Conservation (phyloP, 768 basidiomycete genomes). For the Lactarius trivialis region DNA sequence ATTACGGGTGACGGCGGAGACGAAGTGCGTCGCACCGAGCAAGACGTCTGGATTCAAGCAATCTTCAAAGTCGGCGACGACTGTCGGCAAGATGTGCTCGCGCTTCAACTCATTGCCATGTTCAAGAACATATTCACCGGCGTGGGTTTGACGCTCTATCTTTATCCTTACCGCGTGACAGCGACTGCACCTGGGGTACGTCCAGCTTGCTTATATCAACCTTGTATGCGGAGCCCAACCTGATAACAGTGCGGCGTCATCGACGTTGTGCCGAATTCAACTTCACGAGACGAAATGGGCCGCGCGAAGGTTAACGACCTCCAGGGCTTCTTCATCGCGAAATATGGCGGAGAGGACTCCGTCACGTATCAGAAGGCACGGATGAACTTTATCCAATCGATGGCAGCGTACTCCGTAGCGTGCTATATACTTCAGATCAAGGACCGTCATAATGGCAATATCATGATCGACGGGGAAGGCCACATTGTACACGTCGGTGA, state of each 20-base stretch:
- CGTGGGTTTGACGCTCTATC: slow-evolving; percentile 83
- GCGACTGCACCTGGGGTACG: slow-evolving; percentile 93
- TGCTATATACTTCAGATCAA: slow-evolving; percentile 99
- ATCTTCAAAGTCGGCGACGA: slow-evolving; percentile 99
- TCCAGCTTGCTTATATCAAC: background rate
- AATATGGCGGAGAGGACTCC: slow-evolving; percentile 88
- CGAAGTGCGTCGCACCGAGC: slow-evolving; percentile 42
- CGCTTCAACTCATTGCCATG: slow-evolving; percentile 96
- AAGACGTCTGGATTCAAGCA: slow-evolving; percentile 89
- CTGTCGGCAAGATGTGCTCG: slow-evolving; percentile 97
- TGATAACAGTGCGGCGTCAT: slow-evolving; percentile 87
- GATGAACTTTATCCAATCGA: slow-evolving; percentile 94
- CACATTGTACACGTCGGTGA: slow-evolving; percentile 94
- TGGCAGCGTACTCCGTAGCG: slow-evolving; percentile 98
- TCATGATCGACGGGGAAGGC: slow-evolving; percentile 98
- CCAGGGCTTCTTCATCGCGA: slow-evolving; percentile 86
- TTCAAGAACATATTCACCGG: slow-evolving; percentile 96
- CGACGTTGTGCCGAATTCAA: slow-evolving; percentile 96
- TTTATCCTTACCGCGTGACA: slow-evolving; percentile 94
- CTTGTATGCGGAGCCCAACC: background rate
- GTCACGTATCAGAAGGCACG: slow-evolving; percentile 87
- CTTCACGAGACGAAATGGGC: slow-evolving; percentile 99
- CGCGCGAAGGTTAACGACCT: slow-evolving; percentile 97
- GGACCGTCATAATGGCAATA: slow-evolving; percentile 98
- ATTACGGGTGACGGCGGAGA: slow-evolving; percentile 56